Conservation (phyloP, 495 filamentous ascomycete genomes). For the Talaromyces stipitatus region DNA sequence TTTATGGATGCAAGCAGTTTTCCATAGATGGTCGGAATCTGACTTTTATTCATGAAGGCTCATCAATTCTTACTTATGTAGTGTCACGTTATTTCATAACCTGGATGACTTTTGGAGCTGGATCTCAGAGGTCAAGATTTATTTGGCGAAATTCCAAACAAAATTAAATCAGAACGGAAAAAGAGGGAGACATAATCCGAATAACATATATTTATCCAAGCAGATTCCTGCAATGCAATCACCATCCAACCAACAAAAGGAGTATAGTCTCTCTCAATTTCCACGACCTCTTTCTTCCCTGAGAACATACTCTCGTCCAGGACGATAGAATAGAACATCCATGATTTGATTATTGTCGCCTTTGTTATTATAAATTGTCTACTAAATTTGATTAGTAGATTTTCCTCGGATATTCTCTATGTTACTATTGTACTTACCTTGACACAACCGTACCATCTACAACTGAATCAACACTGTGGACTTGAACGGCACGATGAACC, state of each 20-base stretch:
- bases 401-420: not conserved
- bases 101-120: not conserved
- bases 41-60: too few species aligned
- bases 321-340: constrained; percentile 17
- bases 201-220: not conserved
- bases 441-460: too few species aligned
- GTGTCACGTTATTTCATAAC: too few species aligned
- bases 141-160: not conserved
- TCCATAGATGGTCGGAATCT: too few species aligned
- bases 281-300: constrained; percentile 18
- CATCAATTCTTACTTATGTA: too few species aligned
- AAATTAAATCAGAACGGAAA: not conserved
- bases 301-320: constrained; percentile 8
- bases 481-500: constrained; percentile 24
- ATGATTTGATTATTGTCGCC: constrained; percentile 21
- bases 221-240: not conserved
- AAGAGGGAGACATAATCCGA: not conserved
- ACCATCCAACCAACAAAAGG: constrained; percentile 13
- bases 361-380: constrained; percentile 20
- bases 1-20: too few species aligned
- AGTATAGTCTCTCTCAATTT: constrained; percentile 16
- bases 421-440: not conserved
- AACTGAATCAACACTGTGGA: not conserved
- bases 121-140: not conserved
- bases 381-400: not conserved